Base-by-base conservation (phyloP, 345 rosid species). In the Pistacia integerrima region DNA sequence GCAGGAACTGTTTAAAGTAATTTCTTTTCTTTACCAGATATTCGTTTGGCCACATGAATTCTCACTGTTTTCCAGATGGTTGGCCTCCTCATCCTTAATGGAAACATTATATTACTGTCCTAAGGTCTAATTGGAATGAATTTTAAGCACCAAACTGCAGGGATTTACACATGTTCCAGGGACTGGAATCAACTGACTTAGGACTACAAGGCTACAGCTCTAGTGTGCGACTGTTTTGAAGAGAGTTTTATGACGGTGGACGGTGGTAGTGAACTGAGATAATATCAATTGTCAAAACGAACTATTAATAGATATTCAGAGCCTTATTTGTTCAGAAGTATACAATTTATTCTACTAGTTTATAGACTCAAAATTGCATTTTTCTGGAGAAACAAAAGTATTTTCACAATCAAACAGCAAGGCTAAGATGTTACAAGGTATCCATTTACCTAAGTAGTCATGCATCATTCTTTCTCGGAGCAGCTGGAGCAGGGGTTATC, bases 401-500 rank as follows among this genome's bases (percentile, higher is more conserved):
- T n/a, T 48, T 62, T 49, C 12, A 18, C 36, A 64, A 17, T 14
- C 57, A 72, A 46, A 61, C 12, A 7, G 20, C 10, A 63, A n/a
- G 12, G 20, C 36, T 54, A 20, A 2, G 59, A 20, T 36, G 35
- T 13, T 13, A 2, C 25, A 7, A 0, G 20, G 57, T 6, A 69
- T 41, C 35, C 28, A 16, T 58, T 58, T 9, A 38, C 57, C 28
- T n/a, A 30, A 30, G 17, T 28, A 1, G 25, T 67, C 55, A 76
- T 11, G 59, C 33, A 25, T 61, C 52, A 54, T 51, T 59, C 80
- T 80, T 69, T 57, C 74, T 75, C 4, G 84, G 82, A 71, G 70
- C 70, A 67, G 82, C 74, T n/a, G 97, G 89, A 64, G 91, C 87
- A 59, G 89, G 81, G 35, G 80, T 67, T 17, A 92, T 86, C 8